Conservation (phyloP, 148 eudicot genomes). For the Linanthus parryae region DNA sequence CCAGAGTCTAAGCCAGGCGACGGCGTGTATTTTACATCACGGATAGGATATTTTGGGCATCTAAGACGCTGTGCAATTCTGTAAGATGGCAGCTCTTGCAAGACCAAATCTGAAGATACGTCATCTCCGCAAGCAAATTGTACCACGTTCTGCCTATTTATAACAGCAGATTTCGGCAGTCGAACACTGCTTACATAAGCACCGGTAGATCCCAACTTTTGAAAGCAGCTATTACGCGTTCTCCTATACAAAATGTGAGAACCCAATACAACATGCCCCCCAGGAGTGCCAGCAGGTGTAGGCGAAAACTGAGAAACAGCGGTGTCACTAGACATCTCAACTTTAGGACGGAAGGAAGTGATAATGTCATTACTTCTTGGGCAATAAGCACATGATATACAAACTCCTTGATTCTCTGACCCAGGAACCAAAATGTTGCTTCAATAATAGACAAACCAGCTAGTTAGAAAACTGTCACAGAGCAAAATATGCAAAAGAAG, state of each 20-base stretch:
- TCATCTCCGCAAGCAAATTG: slow-evolving; percentile 70
- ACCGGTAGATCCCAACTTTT: slow-evolving; percentile 37
- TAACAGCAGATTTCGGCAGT: slow-evolving; percentile 63
- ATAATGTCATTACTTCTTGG: slow-evolving; percentile 44
- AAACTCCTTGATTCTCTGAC: slow-evolving; percentile 73
- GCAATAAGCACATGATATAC: slow-evolving; percentile 78
- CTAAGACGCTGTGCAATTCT: slow-evolving; percentile 34
- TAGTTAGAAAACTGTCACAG: slow-evolving; percentile 7
- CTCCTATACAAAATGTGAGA: slow-evolving; percentile 51
- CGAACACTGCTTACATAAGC: slow-evolving; percentile 59
- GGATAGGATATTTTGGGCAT: slow-evolving; percentile 36
- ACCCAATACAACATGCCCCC: slow-evolving; percentile 51
- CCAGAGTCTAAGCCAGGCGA: slow-evolving; percentile 9
- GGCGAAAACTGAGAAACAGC: slow-evolving; percentile 42
- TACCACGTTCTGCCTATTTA: slow-evolving; percentile 24
- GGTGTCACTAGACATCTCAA: slow-evolving; percentile 31
- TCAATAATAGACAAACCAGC: not conserved
- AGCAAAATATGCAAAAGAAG: too few species aligned
- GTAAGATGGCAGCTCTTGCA: slow-evolving; percentile 62
- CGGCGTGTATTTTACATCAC: slow-evolving; percentile 45
- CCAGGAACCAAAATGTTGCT: slow-evolving; percentile 61
- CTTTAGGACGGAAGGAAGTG: slow-evolving; percentile 82
- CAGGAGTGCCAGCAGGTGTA: slow-evolving; percentile 21
- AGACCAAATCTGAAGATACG: slow-evolving; percentile 38
- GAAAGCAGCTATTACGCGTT: slow-evolving; percentile 24